Evolutionary conservation across 495 filamentous ascomycete genomes (phyloP).

Genomic region (Articulospora tetracladia): DNA sequence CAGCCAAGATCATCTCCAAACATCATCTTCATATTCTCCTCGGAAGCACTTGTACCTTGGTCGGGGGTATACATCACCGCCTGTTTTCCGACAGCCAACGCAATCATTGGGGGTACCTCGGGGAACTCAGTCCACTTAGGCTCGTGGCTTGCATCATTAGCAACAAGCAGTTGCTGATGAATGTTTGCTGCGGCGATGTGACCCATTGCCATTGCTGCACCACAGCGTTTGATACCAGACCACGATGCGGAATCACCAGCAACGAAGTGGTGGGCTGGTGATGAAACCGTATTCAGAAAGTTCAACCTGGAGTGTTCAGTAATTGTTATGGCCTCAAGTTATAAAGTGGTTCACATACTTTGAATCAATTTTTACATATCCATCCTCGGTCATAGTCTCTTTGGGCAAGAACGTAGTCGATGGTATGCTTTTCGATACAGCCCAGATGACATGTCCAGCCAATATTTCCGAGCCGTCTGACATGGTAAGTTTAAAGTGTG

Average conservation of each 20-base stretch:
- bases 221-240: constrained; percentile 69
- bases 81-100: constrained; percentile 60
- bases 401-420: constrained; percentile 51
- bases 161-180: constrained; percentile 48
- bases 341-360: constrained; percentile 36
- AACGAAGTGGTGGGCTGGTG: constrained; percentile 55
- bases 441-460: constrained; percentile 55
- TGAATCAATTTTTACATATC: constrained; percentile 42
- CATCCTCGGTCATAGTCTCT: constrained; percentile 44
- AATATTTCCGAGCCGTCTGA: constrained; percentile 47
- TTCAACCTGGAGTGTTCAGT: constrained; percentile 2
- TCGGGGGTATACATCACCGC: constrained; percentile 55
- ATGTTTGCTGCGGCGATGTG: constrained; percentile 57
- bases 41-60: constrained; percentile 44
- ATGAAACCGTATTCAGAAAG: constrained; percentile 21
- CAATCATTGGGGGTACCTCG: constrained; percentile 58
- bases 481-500: constrained; percentile 44
- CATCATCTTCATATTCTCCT: constrained; percentile 53
- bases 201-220: constrained; percentile 64
- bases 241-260: constrained; percentile 50
- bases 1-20: constrained; percentile 68
- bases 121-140: constrained; percentile 41
- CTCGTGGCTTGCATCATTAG: constrained; percentile 24
- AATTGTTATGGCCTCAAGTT: constrained; percentile 5
- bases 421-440: constrained; percentile 51